Percentiles rank a stretch among this genome's conserved stretches.
Conservation (phyloP, 2,329 filamentous ascomycete genomes). For the Davidsoniella virescens region DNA sequence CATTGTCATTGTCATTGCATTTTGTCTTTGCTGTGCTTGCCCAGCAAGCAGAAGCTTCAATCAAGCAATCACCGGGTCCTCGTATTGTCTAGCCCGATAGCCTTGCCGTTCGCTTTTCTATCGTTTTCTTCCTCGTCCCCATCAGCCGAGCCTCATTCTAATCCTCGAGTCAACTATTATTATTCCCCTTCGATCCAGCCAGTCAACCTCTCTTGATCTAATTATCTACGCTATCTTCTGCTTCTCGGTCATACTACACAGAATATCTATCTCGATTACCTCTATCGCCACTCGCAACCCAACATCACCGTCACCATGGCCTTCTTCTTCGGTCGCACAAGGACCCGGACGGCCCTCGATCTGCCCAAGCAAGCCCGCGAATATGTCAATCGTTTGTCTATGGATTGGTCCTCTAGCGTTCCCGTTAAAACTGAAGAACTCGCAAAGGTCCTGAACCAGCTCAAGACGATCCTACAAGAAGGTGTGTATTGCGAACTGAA, state of each 20-base stretch:
- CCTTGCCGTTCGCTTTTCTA: no score
- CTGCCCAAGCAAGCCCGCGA: constrained; percentile 34
- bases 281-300: background rate
- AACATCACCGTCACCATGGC: constrained; percentile 24
- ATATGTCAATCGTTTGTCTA: constrained; percentile 14
- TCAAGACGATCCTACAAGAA: constrained; percentile 87
- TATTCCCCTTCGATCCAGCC: no score
- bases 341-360: constrained; percentile 35
- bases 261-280: background rate
- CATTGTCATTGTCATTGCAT: no score
- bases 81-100: no score
- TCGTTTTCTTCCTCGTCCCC: background rate
- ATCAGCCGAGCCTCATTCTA: background rate
- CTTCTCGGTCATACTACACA: background rate
- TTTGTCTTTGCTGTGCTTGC: no score
- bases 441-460: constrained; percentile 68
- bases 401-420: constrained; percentile 14
- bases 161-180: background rate
- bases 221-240: no score
- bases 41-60: no score
- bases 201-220: no score
- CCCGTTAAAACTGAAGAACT: constrained; percentile 61
- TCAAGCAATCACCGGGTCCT: no score
- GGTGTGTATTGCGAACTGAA: constrained; percentile 34
- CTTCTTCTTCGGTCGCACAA: constrained; percentile 38